Base-by-base conservation (phyloP, 1,284 basidiomycete species). In the Schizopora paradoxa region DNA sequence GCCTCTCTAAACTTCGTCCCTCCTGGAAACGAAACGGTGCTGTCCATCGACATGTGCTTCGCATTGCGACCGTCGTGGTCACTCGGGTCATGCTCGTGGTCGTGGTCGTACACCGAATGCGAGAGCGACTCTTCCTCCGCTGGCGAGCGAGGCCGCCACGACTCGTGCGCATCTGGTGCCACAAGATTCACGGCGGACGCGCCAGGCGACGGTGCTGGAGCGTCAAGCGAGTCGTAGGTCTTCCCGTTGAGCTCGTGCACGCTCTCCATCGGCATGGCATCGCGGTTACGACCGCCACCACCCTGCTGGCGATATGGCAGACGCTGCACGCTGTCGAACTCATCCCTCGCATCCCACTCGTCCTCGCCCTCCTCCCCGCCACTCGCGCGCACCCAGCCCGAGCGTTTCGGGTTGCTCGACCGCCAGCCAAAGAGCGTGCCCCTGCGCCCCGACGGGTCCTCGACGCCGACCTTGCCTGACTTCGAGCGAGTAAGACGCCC, bases 1-100 rank as follows among this genome's bases (percentile, higher is more conserved):
- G 34, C 40, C 26, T 51, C 49, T 31, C 43, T 51, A 31, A 51
- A 51, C 27, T 39, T 46, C 26, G 49, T 51, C 22, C 49, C 49
- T n/a, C 45, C 40, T 5, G 49, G 45, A 13, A 51, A 29, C 8
- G 49, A 37, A 6, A 43, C 29, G 33, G 28, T 32, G 11, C 44
- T 47, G 35, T 46, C 49, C 13, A 42, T 21, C 14, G 49, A 51
- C 39, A 13, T 27, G 2, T 47, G 49, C 28, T 31, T 8, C 28
- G 28, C 28, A 14, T 18, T 33, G 29, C 13, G 43, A 13, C 16
- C 22, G 8, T 27, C 44, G 22, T 36, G 32, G 18, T 22, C 36
- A 19, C 13, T 16, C 33, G 16, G 18, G 11, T 38, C 34, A 19
- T 21, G 31, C 8, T 18, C 25, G 13, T 13, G 13, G 19, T 35